Percentiles rank a stretch among this genome's conserved stretches.
Conservation (phyloP, 2,329 filamentous ascomycete species). For the Grosmannia clavigera region DNA sequence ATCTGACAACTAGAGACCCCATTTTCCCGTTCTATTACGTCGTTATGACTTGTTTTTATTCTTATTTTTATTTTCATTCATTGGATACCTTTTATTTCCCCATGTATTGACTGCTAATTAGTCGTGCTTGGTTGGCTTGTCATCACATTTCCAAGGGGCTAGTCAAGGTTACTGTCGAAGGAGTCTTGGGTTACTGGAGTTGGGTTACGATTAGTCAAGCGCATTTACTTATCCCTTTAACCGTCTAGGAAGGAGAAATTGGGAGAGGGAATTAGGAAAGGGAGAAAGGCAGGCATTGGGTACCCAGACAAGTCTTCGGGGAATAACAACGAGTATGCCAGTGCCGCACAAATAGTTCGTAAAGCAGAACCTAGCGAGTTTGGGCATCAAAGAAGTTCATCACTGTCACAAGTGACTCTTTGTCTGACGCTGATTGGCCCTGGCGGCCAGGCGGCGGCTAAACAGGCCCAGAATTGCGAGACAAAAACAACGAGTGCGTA, state of each 20-base stretch:
- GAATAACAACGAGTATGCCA: background rate
- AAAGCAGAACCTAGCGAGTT: background rate
- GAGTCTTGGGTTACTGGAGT: background rate
- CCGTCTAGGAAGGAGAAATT: background rate
- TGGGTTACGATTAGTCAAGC: background rate
- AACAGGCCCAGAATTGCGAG: background rate
- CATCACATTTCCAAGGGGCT: background rate
- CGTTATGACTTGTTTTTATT: background rate
- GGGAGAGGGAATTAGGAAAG: background rate
- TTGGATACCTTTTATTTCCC: background rate
- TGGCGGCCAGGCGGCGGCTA: background rate
- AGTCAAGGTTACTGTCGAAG: background rate
- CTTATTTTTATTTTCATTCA: background rate
- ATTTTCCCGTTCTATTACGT: background rate
- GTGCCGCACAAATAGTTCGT: background rate
- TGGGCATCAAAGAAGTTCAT: conserved; percentile 1
- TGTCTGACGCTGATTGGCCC: background rate
- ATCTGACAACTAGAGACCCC: background rate
- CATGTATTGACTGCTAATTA: background rate
- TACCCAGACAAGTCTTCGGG: background rate
- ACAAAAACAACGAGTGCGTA: background rate
- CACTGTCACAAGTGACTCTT: background rate
- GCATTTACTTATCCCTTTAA: background rate
- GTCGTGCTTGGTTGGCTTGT: background rate
- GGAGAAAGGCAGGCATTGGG: background rate